These are phyloP conservation scores for Huntiella abstrusa DNA, from an alignment of 2,329 filamentous ascomycete genomes.

Conservation along the genomic window DNA sequence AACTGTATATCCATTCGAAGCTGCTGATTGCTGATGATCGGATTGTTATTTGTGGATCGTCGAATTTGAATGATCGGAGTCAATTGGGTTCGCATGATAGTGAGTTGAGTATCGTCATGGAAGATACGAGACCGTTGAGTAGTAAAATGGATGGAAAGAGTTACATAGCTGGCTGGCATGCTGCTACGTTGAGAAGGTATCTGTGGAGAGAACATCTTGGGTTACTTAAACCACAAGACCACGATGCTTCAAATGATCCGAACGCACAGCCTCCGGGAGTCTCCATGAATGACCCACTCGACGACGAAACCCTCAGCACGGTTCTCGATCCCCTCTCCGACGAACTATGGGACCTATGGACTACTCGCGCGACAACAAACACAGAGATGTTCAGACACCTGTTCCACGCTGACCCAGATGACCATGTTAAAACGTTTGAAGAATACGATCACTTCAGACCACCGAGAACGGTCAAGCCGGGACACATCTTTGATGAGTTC, in stretches of 20 bases:
- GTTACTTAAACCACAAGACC: slow-evolving; percentile 53
- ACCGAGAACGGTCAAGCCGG: slow-evolving; percentile 52
- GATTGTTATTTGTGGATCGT: slow-evolving; percentile 66
- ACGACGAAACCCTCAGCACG: slow-evolving; percentile 42
- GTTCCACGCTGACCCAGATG: slow-evolving; percentile 78
- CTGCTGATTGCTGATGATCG: slow-evolving; percentile 77
- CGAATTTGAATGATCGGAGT: slow-evolving; percentile 81
- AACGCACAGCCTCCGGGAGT: slow-evolving; percentile 56
- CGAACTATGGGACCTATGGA: slow-evolving; percentile 52
- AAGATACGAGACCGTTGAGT: slow-evolving; percentile 53
- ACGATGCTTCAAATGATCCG: slow-evolving; percentile 45
- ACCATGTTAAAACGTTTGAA: slow-evolving; percentile 71
- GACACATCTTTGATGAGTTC: slow-evolving; percentile 72
- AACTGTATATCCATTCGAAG: slow-evolving; percentile 89
- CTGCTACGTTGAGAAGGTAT: slow-evolving; percentile 59
- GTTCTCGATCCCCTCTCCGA: slow-evolving; percentile 55
- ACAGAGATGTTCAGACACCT: slow-evolving; percentile 59
- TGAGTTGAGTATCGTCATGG: slow-evolving; percentile 76
- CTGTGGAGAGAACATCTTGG: slow-evolving; percentile 87
- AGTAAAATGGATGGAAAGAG: slow-evolving; percentile 63
- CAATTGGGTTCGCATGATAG: slow-evolving; percentile 81
- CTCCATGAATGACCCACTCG: slow-evolving; percentile 42
- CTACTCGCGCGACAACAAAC: slow-evolving; percentile 46
- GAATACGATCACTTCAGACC: slow-evolving; percentile 72
- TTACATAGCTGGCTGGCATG: slow-evolving; percentile 64